These are phyloP conservation scores for Globisporangium polare DNA, from an alignment of 352 stramenopile genomes.

Conservation along the genomic window DNA sequence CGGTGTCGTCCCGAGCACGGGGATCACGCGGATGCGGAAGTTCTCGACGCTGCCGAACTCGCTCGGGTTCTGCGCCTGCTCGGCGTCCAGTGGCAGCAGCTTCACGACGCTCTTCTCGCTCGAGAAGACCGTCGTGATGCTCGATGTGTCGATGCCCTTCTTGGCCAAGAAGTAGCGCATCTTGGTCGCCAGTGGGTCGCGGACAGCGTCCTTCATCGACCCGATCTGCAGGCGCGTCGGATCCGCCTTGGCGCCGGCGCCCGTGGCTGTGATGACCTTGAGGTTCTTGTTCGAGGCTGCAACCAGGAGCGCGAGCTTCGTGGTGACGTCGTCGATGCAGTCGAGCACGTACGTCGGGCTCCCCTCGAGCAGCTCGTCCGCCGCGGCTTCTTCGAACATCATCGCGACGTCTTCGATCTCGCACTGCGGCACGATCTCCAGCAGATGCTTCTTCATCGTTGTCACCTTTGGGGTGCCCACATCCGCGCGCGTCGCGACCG, in stretches of 20 bases:
- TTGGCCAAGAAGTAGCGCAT: conserved; percentile 94
- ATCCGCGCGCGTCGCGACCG: conserved; percentile 94
- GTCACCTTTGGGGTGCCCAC: conserved; percentile 94
- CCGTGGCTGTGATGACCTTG: conserved; percentile 85
- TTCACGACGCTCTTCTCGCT: conserved; percentile 97
- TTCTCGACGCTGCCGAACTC: conserved; percentile 96
- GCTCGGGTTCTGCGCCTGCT: conserved; percentile 83
- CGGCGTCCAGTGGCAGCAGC: conserved; percentile 92
- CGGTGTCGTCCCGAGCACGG: conserved; percentile 92
- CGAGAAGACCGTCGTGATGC: conserved; percentile 89
- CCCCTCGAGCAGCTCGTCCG: conserved; percentile 78
- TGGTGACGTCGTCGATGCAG: conserved; percentile 99
- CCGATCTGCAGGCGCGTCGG: conserved; percentile 96
- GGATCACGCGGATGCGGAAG: conserved; percentile 95
- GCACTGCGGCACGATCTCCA: conserved; percentile 72
- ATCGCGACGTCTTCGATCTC: conserved; percentile 83
- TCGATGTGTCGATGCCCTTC: conserved; percentile 52
- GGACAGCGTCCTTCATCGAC: conserved; percentile 90
- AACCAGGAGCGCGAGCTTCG: conserved; percentile 94
- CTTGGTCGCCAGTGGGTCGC: conserved; percentile 95
- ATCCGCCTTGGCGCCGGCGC: conserved; percentile 95
- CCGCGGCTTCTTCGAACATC: conserved; percentile 88
- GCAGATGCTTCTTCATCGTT: conserved; percentile 81
- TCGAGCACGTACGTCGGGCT: conserved; percentile 95
- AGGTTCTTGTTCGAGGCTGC: conserved; percentile 80